These are phyloP conservation scores for Salix viminalis DNA, from an alignment of 345 rosid genomes.

Conservation along the genomic window DNA sequence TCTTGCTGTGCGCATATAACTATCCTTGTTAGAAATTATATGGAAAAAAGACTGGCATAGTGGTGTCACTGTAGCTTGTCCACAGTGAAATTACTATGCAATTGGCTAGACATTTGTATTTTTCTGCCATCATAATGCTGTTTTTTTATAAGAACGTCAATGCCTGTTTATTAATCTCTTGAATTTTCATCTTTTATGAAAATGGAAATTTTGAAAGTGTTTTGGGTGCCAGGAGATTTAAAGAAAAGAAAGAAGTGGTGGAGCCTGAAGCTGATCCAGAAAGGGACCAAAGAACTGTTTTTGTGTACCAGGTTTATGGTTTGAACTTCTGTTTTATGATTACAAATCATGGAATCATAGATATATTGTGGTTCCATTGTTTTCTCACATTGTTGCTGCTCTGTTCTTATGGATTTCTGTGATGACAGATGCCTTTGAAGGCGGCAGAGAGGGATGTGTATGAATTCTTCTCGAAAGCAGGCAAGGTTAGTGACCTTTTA, in stretches of 20 bases:
- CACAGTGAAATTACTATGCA: not conserved
- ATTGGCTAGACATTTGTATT: not conserved
- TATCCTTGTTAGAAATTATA: not conserved
- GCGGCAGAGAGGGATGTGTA: constrained; percentile 89
- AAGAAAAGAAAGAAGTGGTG: constrained; percentile 68
- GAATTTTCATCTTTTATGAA: not conserved
- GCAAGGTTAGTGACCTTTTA: constrained; percentile 58
- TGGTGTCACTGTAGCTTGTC: not conserved
- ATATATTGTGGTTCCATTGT: not conserved
- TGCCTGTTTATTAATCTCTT: not conserved
- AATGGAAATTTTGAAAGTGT: not conserved
- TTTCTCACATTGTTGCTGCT: not conserved
- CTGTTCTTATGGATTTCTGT: constrained; percentile 2
- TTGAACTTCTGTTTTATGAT: not conserved
- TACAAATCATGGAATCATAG: not conserved
- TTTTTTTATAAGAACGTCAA: not conserved
- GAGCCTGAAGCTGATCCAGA: constrained; percentile 95
- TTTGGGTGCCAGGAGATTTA: constrained; percentile 51
- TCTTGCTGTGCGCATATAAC: not conserved
- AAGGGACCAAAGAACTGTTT: constrained; percentile 95
- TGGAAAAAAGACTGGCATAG: not conserved
- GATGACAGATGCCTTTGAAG: constrained; percentile 83
- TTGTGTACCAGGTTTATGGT: constrained; percentile 77
- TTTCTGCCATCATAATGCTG: not conserved
- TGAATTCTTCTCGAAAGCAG: constrained; percentile 90